phyloP scores from a whole-genome alignment of 108 stramenopile genomes.

The Epithemia pelagica region DNA sequence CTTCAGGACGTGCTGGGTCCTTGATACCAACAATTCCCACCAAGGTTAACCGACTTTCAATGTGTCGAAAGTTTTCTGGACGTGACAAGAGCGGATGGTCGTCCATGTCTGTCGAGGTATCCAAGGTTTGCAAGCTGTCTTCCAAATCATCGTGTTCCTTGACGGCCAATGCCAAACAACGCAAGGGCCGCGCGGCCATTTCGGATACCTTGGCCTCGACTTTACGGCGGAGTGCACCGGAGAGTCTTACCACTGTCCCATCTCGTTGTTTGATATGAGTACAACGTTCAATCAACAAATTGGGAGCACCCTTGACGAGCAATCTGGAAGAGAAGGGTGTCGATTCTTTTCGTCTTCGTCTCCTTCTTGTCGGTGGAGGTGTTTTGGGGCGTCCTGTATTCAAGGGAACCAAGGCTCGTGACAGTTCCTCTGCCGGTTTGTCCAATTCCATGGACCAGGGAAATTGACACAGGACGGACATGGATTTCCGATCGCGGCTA shows the following conservation, averaged over 20 bases:
- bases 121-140: constrained; percentile 36
- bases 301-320: constrained; percentile 96
- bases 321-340: constrained; percentile 29
- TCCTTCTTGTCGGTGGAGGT: no score
- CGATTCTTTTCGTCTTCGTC: background rate
- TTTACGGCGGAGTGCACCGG: constrained; percentile 46
- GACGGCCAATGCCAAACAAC: constrained; percentile 89
- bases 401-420: background rate
- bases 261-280: constrained; percentile 77
- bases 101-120: constrained; percentile 24
- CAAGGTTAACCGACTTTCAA: constrained; percentile 91
- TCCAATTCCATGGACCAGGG: constrained; percentile 12
- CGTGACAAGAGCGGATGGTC: constrained; percentile 62
- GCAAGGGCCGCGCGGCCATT: constrained; percentile 87
- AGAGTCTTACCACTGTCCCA: constrained; percentile 71
- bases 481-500: constrained; percentile 75
- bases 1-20: constrained; percentile 97
- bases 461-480: constrained; percentile 60
- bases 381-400: background rate
- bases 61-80: constrained; percentile 69
- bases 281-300: constrained; percentile 87
- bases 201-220: constrained; percentile 64
- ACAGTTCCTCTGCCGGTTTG: constrained; percentile 6
- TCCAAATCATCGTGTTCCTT: constrained; percentile 71
- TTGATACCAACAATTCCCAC: constrained; percentile 95